Evolutionary conservation across 2,329 filamentous ascomycete genomes (phyloP).

Genomic region (Lanzia echinophila): DNA sequence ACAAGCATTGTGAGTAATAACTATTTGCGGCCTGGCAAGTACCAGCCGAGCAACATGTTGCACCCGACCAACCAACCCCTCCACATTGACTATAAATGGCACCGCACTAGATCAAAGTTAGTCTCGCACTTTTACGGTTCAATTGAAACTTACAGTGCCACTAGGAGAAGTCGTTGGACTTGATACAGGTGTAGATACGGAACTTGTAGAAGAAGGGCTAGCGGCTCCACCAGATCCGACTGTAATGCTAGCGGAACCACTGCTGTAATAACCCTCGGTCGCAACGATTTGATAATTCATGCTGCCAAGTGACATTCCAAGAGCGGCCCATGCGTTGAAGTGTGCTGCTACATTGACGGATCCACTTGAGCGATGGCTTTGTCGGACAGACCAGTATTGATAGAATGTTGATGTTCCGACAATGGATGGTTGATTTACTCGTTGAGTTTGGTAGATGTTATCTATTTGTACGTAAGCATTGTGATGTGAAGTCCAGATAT

Average conservation of each 20-base stretch:
- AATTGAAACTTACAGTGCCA: neutral
- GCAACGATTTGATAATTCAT: constrained; percentile 45
- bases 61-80: neutral
- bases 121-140: neutral
- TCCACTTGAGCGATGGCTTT: constrained; percentile 43
- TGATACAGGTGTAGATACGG: neutral
- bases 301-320: constrained; percentile 42
- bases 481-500: no score
- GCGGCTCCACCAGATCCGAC: constrained; percentile 1
- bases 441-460: constrained; percentile 36
- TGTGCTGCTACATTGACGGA: constrained; percentile 44
- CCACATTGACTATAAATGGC: constrained; percentile 9
- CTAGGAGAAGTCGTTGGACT: neutral
- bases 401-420: constrained; percentile 44
- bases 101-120: neutral
- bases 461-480: neutral
- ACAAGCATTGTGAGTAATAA: constrained; percentile 11
- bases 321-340: constrained; percentile 45
- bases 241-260: constrained; percentile 13
- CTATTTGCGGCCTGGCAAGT: constrained; percentile 1
- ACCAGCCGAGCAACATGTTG: constrained; percentile 3
- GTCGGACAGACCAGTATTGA: constrained; percentile 48
- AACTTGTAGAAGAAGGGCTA: neutral
- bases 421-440: constrained; percentile 37
- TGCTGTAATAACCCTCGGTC: constrained; percentile 14